Evolutionary conservation across 2,329 filamentous ascomycete genomes (phyloP), one percentile per base, ranked within the genome.

Genomic region (Aureobasidium leucospermi): DNA sequence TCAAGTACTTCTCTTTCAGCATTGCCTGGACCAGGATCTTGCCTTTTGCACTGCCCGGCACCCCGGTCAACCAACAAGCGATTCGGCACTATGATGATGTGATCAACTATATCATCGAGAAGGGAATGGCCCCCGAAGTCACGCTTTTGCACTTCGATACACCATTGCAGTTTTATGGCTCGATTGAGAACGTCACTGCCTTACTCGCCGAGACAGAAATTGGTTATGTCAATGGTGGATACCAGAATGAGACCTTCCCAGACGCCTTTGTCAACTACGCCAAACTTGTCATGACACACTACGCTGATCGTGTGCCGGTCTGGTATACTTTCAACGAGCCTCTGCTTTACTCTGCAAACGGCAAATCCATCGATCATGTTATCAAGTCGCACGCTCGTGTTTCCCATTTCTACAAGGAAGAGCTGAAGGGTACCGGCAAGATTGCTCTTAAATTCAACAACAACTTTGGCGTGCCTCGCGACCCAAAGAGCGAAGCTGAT

Each of bases 321-420:
- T 75, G 74, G 74, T 71, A 72, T 60, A 75, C 73, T 0, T 46
- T 45, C 41, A 57, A 57, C 42, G 52, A 57, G 45, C 53, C 72
- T 15, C 41, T 60, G 19, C 57, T 62, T 0, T 58, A 51, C 45
- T 48, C 29, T 11, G 16, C 28, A 6, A 49, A 57, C 9, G 51
- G 32, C 28, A 31, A 38, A 15, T 31, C 51, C 36, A 48, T 57
- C 31, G 43, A 57, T 10, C 6, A 51, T 15, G 63, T 67, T 9
- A 38, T 68, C 31, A 61, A 59, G 13, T 60, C 62, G 1, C 65
- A 68, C 28, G 65, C 67, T 6, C 60, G 58, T 19, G 63, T 67
- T 10, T 65, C 60, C 41, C 65, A 67, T 65, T 84, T 78, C 69
- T 84, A 84, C 67, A 76, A 79, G 47, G 77, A 82, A 7, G 77